phyloP scores from a whole-genome alignment of 257 asterid species.

The Primulina eburnea region DNA sequence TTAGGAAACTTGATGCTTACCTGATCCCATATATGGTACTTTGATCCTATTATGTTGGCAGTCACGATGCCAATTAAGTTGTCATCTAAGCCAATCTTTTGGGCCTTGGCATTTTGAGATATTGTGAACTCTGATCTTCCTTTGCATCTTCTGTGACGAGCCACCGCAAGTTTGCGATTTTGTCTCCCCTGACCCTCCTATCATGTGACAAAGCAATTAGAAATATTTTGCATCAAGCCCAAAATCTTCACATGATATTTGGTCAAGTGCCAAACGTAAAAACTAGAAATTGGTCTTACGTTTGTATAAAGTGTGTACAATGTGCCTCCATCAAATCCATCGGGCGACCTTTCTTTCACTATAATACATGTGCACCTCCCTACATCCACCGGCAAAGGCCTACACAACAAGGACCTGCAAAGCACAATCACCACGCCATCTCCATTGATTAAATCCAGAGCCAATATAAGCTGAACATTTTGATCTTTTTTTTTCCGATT shows the following conservation, averaged over 20 bases:
- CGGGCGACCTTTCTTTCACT: constrained; percentile 68
- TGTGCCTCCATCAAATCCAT: constrained; percentile 55
- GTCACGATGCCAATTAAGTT: constrained; percentile 66
- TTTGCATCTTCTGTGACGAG: constrained; percentile 56
- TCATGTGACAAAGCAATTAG: neutral
- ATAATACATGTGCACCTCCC: constrained; percentile 90
- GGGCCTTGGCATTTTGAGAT: constrained; percentile 59
- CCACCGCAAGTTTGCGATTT: constrained; percentile 84
- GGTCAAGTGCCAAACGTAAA: neutral
- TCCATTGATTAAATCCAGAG: no score
- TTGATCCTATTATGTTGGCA: constrained; percentile 75
- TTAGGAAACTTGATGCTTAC: constrained; percentile 25
- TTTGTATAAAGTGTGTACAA: constrained; percentile 79
- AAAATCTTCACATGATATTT: neutral
- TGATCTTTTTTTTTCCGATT: no score
- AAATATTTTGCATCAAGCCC: neutral
- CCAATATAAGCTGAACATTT: no score
- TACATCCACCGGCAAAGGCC: constrained; percentile 88
- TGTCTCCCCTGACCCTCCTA: constrained; percentile 96
- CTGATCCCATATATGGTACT: constrained; percentile 81
- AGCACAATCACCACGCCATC: neutral
- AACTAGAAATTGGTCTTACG: constrained; percentile 38
- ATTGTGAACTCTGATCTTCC: constrained; percentile 81
- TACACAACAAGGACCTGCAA: constrained; percentile 67
- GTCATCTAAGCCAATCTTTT: constrained; percentile 45